phyloP scores from a whole-genome alignment of 2,329 filamentous ascomycete species.

The Penicillium sp. region DNA sequence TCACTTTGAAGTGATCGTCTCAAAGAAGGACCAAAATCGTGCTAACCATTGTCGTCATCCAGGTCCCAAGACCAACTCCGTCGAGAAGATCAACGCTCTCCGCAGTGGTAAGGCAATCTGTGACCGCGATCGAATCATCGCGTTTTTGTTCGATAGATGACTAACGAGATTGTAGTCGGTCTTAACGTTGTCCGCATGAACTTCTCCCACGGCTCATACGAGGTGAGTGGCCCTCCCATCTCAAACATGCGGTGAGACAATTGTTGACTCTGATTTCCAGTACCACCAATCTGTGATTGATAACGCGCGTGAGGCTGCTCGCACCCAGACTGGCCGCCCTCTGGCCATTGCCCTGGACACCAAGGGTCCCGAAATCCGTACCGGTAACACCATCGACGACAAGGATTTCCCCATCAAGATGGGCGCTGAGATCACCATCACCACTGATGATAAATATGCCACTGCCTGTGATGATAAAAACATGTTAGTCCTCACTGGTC shows the following conservation, averaged over 20 bases:
- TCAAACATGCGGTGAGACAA: background rate
- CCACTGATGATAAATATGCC: constrained; percentile 91
- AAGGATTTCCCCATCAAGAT: constrained; percentile 76
- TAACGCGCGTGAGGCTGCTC: constrained; percentile 85
- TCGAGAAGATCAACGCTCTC: constrained; percentile 93
- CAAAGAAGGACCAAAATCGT: background rate
- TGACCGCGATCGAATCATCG: background rate
- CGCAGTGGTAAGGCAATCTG: constrained; percentile 56
- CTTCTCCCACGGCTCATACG: constrained; percentile 92
- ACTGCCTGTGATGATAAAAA: constrained; percentile 81
- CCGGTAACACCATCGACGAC: constrained; percentile 70
- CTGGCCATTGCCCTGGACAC: constrained; percentile 90
- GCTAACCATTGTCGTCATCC: constrained; percentile 24
- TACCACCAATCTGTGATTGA: constrained; percentile 99
- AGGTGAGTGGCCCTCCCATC: constrained; percentile 42
- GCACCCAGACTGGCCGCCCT: constrained; percentile 72
- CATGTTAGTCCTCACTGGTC: constrained; percentile 63
- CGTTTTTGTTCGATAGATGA: constrained; percentile 9
- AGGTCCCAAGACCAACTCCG: constrained; percentile 97
- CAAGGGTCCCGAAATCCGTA: constrained; percentile 84
- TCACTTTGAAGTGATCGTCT: background rate
- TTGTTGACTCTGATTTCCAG: constrained; percentile 39
- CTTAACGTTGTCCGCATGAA: constrained; percentile 99
- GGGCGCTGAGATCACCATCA: constrained; percentile 87
- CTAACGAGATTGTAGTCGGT: constrained; percentile 57